Base-by-base conservation (phyloP, 331 rosid genomes). In the Telfairia occidentalis region DNA sequence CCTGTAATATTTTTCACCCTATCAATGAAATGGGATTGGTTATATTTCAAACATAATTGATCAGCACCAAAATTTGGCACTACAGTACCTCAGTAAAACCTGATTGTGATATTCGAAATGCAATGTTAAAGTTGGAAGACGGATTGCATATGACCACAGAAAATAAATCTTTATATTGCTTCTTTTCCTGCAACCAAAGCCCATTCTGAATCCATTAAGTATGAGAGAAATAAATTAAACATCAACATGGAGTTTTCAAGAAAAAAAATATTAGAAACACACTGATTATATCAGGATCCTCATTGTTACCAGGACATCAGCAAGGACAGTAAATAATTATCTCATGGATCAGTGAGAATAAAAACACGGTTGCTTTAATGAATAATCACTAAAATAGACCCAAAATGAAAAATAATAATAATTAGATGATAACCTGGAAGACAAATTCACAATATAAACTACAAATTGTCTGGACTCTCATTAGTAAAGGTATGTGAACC, bases 71-170 rank as follows among this genome's bases (percentile, higher is more conserved):
- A 45, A 10, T 69, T 69, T 24, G 38, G 30, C 26, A 69, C 38
- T 48, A 57, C 52, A 45, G 53, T 87, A 95, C 98, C 97, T 86
- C 88, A 15, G 83, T 37, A 71, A 90, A 91, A 82, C 92, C 98
- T 78, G 52, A 75, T 66, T 74, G 72, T 50, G 96, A 82, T 71
- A 90, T 82, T 58, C 92, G 87, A 74, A 90, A 95, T 42, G 98
- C 96, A 85, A 90, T 74, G 84, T 91, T 95, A 80, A 86, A 84
- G 73, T 79, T 79, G 71, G 83, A 85, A 54, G 87, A 80, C 46
- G 88, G 91, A 83, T 83, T 65, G 59, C 88, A 88, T 49, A 92
- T 84, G 23, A 88, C 81, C 79, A 87, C 85, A 40, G 98, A 96
- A 90, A 89, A 89, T 46, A 86, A 77, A 73, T 88, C 92, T 81